Evolutionary conservation across 2,329 filamentous ascomycete species (phyloP).

Genomic region (Fusarium hostae): DNA sequence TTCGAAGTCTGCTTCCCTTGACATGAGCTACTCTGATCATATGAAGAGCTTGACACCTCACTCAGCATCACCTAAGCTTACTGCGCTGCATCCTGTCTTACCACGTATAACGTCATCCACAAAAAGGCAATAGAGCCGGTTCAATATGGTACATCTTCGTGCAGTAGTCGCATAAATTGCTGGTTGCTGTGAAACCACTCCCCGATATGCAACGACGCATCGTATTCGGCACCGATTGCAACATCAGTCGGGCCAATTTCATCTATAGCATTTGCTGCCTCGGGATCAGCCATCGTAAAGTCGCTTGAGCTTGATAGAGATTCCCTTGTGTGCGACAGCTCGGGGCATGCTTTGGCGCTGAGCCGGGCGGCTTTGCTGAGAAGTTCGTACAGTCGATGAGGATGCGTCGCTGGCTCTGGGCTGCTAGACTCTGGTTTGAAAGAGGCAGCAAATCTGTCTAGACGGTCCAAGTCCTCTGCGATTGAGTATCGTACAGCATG

Average conservation of each 20-base stretch:
- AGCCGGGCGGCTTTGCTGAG: slow-evolving; percentile 49
- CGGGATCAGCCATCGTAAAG: not conserved
- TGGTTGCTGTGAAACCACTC: slow-evolving; percentile 35
- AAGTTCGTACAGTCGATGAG: slow-evolving; percentile 49
- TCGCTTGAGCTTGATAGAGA: not conserved
- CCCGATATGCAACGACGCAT: not conserved
- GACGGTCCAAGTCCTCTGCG: slow-evolving; percentile 13
- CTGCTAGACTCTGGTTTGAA: slow-evolving; percentile 32
- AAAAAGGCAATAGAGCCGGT: not conserved
- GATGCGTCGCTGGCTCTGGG: slow-evolving; percentile 44
- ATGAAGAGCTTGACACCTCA: not conserved
- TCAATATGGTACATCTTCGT: slow-evolving; percentile 24
- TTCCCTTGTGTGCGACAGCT: not conserved
- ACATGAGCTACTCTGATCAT: not conserved
- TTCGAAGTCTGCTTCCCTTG: not conserved
- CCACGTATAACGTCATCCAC: not conserved
- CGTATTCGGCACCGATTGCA: not conserved
- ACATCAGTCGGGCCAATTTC: not conserved
- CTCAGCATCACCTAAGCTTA: not conserved
- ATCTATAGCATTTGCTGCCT: too few species aligned
- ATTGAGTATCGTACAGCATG: slow-evolving; percentile 41
- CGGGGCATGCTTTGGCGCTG: slow-evolving; percentile 30
- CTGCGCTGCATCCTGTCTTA: not conserved
- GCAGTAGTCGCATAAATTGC: slow-evolving; percentile 28
- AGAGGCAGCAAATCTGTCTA: slow-evolving; percentile 49